Evolutionary conservation across 805 yeast genomes (phyloP).

Genomic region (Candida morakotiae): DNA sequence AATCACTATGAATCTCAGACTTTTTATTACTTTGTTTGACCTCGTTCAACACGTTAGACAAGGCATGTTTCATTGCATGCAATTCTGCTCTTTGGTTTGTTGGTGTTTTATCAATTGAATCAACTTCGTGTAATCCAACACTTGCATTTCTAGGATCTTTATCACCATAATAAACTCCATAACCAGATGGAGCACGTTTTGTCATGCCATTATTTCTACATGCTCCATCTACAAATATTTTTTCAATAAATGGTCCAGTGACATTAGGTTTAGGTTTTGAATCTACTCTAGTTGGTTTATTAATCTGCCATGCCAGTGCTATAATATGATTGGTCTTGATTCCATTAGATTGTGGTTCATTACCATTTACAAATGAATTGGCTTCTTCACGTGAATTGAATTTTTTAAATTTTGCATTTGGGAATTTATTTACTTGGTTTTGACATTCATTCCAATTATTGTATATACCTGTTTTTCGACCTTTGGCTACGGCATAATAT

Average conservation of each 20-base stretch:
- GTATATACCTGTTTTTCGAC: conserved; percentile 49
- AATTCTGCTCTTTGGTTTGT: conserved; percentile 85
- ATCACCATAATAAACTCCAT: conserved; percentile 69
- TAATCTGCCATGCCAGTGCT: neutral
- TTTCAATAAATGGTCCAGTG: neutral
- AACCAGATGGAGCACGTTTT: conserved; percentile 48
- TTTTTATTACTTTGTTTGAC: conserved; percentile 14
- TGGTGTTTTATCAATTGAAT: conserved; percentile 26
- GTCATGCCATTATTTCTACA: conserved; percentile 53
- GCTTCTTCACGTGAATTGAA: conserved; percentile 52
- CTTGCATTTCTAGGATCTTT: conserved; percentile 52
- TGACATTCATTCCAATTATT: conserved; percentile 56
- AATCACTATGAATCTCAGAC: conserved; percentile 61
- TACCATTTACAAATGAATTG: conserved; percentile 27
- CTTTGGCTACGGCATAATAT: conserved; percentile 38
- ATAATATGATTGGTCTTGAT: neutral
- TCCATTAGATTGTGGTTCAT: neutral
- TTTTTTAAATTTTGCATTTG: conserved; percentile 55
- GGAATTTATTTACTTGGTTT: conserved; percentile 49
- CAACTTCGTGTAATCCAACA: conserved; percentile 39
- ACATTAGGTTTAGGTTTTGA: neutral
- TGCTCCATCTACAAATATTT: conserved; percentile 78
- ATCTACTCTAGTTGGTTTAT: neutral
- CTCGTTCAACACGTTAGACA: conserved; percentile 30
- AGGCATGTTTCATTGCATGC: conserved; percentile 57